These are phyloP conservation scores for Oryza australiensis DNA, from an alignment of 176 grass and related monocot species.

Conservation along the genomic window DNA sequence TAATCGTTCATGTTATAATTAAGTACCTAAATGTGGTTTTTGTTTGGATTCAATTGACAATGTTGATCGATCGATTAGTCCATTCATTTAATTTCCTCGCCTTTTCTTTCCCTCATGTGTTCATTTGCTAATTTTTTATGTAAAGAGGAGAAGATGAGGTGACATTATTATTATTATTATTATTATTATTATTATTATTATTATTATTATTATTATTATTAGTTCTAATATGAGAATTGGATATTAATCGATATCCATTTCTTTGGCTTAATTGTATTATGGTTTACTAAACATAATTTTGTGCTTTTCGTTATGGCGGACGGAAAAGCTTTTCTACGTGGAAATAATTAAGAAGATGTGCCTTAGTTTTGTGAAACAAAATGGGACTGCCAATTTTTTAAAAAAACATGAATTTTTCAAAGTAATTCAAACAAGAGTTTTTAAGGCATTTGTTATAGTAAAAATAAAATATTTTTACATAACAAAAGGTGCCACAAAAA, in stretches of 20 bases:
- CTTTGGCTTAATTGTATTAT: not conserved
- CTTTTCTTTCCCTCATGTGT: constrained; percentile 9
- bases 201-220: not conserved
- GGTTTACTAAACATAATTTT: not conserved
- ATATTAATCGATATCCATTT: constrained; percentile 30
- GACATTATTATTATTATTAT: not conserved
- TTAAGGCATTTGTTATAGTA: no score
- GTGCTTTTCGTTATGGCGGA: not conserved
- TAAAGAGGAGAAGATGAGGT: constrained; percentile 22
- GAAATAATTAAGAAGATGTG: not conserved
- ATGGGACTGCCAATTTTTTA: not conserved
- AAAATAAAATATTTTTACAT: no score
- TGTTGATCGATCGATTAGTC: constrained; percentile 18
- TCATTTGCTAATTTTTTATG: not conserved
- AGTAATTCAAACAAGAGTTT: not conserved
- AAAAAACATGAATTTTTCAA: not conserved
- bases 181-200: not conserved
- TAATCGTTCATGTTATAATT: not conserved
- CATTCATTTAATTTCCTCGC: constrained; percentile 28
- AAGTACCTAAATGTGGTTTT: not conserved
- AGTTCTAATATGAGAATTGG: constrained; percentile 19
- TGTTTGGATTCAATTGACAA: constrained; percentile 22
- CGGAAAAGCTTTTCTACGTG: not conserved
- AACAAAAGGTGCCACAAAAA: no score
- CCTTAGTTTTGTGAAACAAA: not conserved